Percentiles rank a stretch among this genome's conserved stretches.
Conservation (phyloP, 2,329 filamentous ascomycete genomes). For the Grosmannia clavigera region DNA sequence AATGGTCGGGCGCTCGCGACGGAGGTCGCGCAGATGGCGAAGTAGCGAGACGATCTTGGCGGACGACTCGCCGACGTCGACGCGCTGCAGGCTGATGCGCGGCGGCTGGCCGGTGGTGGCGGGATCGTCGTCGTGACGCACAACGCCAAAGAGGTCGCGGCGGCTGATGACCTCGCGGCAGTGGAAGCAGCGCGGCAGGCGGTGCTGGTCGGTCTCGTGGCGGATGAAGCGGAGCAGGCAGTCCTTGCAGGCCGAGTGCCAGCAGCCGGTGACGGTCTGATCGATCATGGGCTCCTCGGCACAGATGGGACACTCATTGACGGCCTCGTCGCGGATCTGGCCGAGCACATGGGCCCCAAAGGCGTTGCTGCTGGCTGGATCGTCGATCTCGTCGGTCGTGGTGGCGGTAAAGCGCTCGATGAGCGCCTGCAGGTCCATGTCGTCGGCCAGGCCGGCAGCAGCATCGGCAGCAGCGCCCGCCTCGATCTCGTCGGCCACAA, state of each 20-base stretch:
- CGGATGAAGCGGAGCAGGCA: slow-evolving; percentile 85
- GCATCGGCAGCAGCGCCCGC: slow-evolving; percentile 67
- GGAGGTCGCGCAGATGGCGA: slow-evolving; percentile 57
- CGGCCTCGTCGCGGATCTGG: slow-evolving; percentile 82
- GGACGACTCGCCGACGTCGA: slow-evolving; percentile 57
- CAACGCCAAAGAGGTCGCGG: slow-evolving; percentile 83
- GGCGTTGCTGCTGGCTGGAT: slow-evolving; percentile 48
- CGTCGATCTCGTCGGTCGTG: slow-evolving; percentile 29
- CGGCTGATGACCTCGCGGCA: slow-evolving; percentile 74
- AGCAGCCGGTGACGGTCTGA: slow-evolving; percentile 88
- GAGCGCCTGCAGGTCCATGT: slow-evolving; percentile 86
- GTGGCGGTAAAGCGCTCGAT: slow-evolving; percentile 71
- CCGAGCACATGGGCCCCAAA: slow-evolving; percentile 81
- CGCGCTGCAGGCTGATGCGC: slow-evolving; percentile 47
- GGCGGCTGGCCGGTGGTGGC: slow-evolving; percentile 28
- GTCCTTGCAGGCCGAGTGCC: slow-evolving; percentile 93
- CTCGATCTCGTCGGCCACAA: slow-evolving; percentile 80
- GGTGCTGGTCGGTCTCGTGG: slow-evolving; percentile 66
- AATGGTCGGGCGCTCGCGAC: slow-evolving; percentile 50
- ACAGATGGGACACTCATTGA: slow-evolving; percentile 88
- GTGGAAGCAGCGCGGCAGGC: slow-evolving; percentile 74
- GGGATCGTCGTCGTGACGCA: slow-evolving; percentile 57
- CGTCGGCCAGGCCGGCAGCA: slow-evolving; percentile 71
- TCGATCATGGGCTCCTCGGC: slow-evolving; percentile 92
- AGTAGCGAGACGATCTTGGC: slow-evolving; percentile 80